phyloP scores from a whole-genome alignment of 2,329 filamentous ascomycete genomes.

The Trichoderma sp. region DNA sequence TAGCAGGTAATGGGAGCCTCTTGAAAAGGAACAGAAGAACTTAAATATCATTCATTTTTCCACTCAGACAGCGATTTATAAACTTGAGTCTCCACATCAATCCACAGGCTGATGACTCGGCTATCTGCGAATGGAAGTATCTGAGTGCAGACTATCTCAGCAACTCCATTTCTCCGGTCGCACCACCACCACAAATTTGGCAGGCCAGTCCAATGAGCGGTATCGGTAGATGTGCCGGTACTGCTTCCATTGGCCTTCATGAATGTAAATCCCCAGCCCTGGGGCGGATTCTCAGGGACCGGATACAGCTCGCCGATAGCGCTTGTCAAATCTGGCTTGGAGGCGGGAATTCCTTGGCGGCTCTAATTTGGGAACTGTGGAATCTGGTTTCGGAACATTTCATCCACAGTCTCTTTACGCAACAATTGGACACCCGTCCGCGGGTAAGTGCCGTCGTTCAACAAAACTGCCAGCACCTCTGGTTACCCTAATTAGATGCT shows the following conservation, averaged over 20 bases:
- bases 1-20: background rate
- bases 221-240: constrained; percentile 1
- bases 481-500: background rate
- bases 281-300: background rate
- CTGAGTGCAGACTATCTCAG: constrained; percentile 11
- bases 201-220: constrained; percentile 1
- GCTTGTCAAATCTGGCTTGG: constrained; percentile 6
- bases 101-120: background rate
- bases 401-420: constrained; percentile 5
- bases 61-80: constrained; percentile 2
- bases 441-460: constrained; percentile 12
- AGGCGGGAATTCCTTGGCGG: background rate
- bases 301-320: background rate
- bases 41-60: background rate
- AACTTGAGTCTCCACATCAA: constrained; percentile 2
- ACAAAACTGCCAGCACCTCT: constrained; percentile 8
- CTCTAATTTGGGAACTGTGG: constrained; percentile 9
- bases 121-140: constrained; percentile 6
- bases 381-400: constrained; percentile 21
- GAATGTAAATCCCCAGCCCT: constrained; percentile 17
- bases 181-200: constrained; percentile 18
- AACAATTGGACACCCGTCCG: background rate
- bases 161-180: constrained; percentile 11
- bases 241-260: constrained; percentile 3
- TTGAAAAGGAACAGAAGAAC: background rate